phyloP scores from a whole-genome alignment of 164 flowering plant species.

The Chloranthus sessilifolius region DNA sequence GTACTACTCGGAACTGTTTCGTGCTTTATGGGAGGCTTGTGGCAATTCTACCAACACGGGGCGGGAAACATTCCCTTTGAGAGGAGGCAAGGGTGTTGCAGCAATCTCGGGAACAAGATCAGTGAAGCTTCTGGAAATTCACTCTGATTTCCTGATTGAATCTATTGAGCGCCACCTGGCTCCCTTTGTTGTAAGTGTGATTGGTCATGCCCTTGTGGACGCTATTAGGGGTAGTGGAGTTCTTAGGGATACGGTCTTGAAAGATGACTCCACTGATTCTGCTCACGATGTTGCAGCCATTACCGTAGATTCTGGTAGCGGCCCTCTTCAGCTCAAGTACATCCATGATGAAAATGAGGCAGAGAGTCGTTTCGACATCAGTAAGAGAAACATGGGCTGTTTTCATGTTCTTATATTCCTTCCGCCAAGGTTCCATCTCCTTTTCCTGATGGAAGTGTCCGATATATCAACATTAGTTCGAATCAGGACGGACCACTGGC shows the following conservation, averaged over 20 bases:
- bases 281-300: constrained; percentile 17
- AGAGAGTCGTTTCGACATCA: constrained; percentile 19
- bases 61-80: constrained; percentile 65
- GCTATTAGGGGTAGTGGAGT: constrained; percentile 50
- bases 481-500: constrained; percentile 97
- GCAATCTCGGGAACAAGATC: constrained; percentile 86
- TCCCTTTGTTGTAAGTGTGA: constrained; percentile 74
- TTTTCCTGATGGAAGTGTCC: constrained; percentile 79
- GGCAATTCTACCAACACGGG: constrained; percentile 61
- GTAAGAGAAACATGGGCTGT: constrained; percentile 59
- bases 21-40: constrained; percentile 90
- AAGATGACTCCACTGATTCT: constrained; percentile 33
- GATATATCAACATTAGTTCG: constrained; percentile 78
- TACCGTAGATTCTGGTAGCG: constrained; percentile 20
- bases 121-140: constrained; percentile 78
- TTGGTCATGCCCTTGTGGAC: constrained; percentile 57
- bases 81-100: constrained; percentile 76
- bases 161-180: constrained; percentile 59
- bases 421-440: constrained; percentile 92
- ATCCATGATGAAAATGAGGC: constrained; percentile 40
- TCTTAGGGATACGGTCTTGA: constrained; percentile 51
- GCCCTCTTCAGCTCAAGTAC: constrained; percentile 66
- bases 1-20: constrained; percentile 59
- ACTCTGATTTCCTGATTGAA: constrained; percentile 42
- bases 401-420: constrained; percentile 74